Evolutionary conservation across 2,329 filamentous ascomycete species (phyloP).

Genomic region (Capronia americana): DNA sequence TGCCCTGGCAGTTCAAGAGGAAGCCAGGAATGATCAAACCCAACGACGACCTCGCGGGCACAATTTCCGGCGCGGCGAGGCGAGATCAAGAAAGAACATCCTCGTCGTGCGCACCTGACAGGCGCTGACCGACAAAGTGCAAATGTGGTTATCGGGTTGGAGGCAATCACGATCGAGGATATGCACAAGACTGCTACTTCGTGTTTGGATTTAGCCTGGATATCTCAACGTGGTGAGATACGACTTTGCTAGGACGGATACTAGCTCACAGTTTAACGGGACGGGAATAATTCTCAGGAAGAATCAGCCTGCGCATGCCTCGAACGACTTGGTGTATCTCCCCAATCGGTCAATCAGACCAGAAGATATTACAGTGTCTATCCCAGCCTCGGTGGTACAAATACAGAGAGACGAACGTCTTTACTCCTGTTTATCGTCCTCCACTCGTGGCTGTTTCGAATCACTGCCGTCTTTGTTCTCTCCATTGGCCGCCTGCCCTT

Average conservation of each 20-base stretch:
- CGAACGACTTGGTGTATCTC: constrained; percentile 1
- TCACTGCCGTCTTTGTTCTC: constrained; percentile 27
- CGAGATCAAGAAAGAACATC: neutral
- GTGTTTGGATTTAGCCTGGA: neutral
- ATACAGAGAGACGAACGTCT: constrained; percentile 2
- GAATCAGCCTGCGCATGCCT: neutral
- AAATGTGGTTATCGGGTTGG: neutral
- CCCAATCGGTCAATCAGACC: neutral
- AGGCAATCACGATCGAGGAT: neutral
- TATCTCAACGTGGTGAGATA: neutral
- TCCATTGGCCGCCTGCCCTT: constrained; percentile 61
- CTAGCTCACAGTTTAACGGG: neutral
- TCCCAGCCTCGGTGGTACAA: constrained; percentile 15
- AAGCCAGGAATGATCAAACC: neutral
- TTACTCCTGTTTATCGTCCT: constrained; percentile 39
- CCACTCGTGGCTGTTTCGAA: constrained; percentile 40
- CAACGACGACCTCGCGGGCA: neutral
- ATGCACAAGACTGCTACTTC: neutral
- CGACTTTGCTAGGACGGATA: neutral
- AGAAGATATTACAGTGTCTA: constrained; percentile 4
- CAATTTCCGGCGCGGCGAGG: neutral
- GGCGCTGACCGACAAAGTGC: too few species aligned
- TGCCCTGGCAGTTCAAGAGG: neutral
- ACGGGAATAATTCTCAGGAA: neutral
- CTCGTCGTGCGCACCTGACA: too few species aligned